phyloP scores from a whole-genome alignment of 2,329 filamentous ascomycete species.

The Parafenestella ontariensis region DNA sequence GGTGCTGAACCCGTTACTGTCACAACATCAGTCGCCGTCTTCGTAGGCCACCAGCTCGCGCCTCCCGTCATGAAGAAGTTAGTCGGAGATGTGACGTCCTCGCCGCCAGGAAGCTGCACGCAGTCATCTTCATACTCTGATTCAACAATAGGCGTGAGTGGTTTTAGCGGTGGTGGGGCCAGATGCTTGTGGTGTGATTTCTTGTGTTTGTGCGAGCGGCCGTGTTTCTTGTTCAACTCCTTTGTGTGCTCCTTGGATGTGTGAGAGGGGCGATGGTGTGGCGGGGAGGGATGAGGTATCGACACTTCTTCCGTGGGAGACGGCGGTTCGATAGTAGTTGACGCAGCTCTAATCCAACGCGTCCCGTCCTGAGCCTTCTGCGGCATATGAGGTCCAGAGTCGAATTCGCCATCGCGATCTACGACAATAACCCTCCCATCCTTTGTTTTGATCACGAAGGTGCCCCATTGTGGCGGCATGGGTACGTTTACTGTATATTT shows the following conservation, averaged over 20 bases:
- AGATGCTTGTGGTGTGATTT: background rate
- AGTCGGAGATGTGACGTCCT: constrained; percentile 20
- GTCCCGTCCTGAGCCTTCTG: constrained; percentile 1
- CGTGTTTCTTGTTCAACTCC: background rate
- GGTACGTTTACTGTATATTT: constrained; percentile 22
- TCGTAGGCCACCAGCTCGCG: constrained; percentile 18
- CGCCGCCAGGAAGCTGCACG: background rate
- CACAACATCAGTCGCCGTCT: background rate
- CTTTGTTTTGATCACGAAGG: constrained; percentile 32
- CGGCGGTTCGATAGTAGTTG: background rate
- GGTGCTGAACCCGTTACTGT: background rate
- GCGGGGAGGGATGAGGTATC: background rate
- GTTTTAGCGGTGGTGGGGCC: background rate
- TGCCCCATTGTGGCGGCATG: constrained; percentile 26
- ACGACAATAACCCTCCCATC: constrained; percentile 38
- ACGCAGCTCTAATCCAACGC: constrained; percentile 17
- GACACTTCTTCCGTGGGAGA: background rate
- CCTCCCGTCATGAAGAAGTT: constrained; percentile 33
- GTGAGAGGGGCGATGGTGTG: background rate
- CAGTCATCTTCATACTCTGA: constrained; percentile 15
- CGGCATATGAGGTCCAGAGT: constrained; percentile 22
- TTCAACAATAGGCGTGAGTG: constrained; percentile 17
- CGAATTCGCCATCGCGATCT: constrained; percentile 34
- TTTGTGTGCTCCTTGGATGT: background rate
- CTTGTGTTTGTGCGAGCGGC: background rate